phyloP scores from a whole-genome alignment of 208 protist species.

The Crithidia thermophila region DNA sequence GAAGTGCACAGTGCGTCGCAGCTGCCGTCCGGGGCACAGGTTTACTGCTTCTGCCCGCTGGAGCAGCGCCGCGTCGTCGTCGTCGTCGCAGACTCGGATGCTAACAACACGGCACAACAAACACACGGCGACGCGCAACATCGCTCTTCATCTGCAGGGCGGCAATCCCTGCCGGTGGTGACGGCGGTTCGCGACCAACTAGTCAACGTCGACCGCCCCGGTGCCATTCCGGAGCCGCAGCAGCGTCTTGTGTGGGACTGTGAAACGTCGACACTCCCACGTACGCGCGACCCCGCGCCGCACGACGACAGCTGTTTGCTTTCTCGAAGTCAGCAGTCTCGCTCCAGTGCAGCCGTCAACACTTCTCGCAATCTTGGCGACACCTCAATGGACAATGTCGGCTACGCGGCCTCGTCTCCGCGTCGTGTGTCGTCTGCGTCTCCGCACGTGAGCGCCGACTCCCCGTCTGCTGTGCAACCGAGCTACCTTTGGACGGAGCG shows the following conservation, averaged over 20 bases:
- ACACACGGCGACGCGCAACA: not conserved
- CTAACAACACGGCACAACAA: too few relatives aligned
- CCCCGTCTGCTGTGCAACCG: constrained; percentile 8
- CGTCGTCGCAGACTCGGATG: too few relatives aligned
- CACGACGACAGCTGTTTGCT: too few relatives aligned
- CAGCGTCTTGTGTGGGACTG: constrained; percentile 29
- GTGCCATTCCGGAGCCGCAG: constrained; percentile 27
- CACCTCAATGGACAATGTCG: not conserved
- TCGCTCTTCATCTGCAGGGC: not conserved
- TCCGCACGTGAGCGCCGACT: not conserved
- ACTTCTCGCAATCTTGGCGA: constrained; percentile 8
- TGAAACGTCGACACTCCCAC: not conserved
- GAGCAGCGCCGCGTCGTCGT: constrained; percentile 1
- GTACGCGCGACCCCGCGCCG: too few relatives aligned
- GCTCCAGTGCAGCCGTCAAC: not conserved
- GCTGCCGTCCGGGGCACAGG: constrained; percentile 54
- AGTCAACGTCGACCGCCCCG: constrained; percentile 8
- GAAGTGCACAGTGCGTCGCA: constrained; percentile 62
- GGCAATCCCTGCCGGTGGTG: not conserved
- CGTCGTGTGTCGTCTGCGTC: not conserved
- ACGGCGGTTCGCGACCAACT: constrained; percentile 7
- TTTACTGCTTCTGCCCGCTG: constrained; percentile 52
- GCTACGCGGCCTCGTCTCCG: not conserved
- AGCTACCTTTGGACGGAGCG: not conserved
- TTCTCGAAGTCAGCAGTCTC: too few relatives aligned